Evolutionary conservation across 805 yeast species (phyloP).

Genomic region (Nematodospora valgi): DNA sequence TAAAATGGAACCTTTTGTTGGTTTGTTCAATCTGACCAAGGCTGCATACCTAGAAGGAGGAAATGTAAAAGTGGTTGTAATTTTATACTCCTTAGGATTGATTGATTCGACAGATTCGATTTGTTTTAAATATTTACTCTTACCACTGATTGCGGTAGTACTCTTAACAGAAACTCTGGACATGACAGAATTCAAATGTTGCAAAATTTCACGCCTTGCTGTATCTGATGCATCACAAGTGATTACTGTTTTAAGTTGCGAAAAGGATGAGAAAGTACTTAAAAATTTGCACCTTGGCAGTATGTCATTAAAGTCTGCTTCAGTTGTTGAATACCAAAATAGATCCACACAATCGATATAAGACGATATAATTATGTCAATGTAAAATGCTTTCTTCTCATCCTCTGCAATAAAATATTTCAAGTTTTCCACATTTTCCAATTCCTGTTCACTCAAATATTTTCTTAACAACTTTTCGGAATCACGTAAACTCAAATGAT

Average conservation of each 20-base stretch:
- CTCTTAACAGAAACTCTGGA: slow-evolving; percentile 16
- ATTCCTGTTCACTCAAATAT: not conserved
- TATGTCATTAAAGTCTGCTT: not conserved
- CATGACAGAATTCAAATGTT: slow-evolving; percentile 7
- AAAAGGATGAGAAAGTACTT: not conserved
- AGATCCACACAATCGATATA: not conserved
- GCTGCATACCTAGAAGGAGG: slow-evolving; percentile 23
- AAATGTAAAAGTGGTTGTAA: slow-evolving; percentile 16
- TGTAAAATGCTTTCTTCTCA: not conserved
- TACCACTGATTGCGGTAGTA: slow-evolving; percentile 15
- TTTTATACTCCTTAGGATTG: slow-evolving; percentile 7
- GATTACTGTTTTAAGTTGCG: no score
- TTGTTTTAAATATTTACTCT: slow-evolving; percentile 28
- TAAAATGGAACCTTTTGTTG: slow-evolving; percentile 1
- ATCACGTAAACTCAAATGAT: not conserved
- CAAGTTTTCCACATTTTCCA: not conserved
- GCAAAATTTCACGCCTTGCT: slow-evolving; percentile 1
- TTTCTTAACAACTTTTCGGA: not conserved
- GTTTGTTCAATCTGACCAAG: slow-evolving; percentile 23
- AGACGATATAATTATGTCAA: not conserved
- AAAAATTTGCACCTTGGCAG: not conserved
- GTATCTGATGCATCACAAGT: not conserved
- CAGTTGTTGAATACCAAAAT: not conserved
- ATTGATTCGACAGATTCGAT: slow-evolving; percentile 10
- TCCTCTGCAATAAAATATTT: not conserved